Base-by-base conservation (phyloP, 805 yeast species). In the Hanseniaspora vineae region DNA sequence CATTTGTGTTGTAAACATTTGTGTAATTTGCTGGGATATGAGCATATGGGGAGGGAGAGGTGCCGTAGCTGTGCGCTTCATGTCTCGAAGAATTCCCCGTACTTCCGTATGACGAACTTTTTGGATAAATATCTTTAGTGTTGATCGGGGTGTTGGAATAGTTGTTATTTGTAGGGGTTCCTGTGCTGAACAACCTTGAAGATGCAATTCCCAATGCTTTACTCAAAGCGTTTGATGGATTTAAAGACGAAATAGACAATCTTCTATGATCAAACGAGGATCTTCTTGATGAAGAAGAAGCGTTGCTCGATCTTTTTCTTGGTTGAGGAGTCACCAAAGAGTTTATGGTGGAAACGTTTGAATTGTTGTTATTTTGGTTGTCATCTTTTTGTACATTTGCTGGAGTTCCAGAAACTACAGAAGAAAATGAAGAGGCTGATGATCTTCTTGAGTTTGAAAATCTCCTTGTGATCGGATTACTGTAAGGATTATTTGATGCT, bases 141-240 rank as follows among this genome's bases (percentile, higher is more conserved):
- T 39, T 39, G 42, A 18, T n/a, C 6, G 19, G 15, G 14, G 42
- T 15, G 19, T 5, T n/a, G 15, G 37, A n/a, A 33, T 33, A 55
- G 71, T n/a, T 63, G 53, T 3, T 40, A 20, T 19, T 35, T 2
- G 50, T 39, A 2, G 57, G 48, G 31, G 52, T 52, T 35, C 51
- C 64, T 19, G 31, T 40, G 11, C 96, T 96, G 66, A 89, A 88
- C 35, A 90, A 68, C 53, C 96, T 76, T 45, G 88, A 84, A 0
- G 95, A 83, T 0, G 97, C 96, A 61, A 86, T 74, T 8, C 86
- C 85, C 47, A 90, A 68, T 0, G 97, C 97, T 56, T 81, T 82
- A 1, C 89, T 81, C 49, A 92, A 73, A 0, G 97, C 96, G 62
- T 81, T 86, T 0, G 95, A 78, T 10, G 97, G 96, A 19, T 80